These are phyloP conservation scores for Tubosaeta brunneosetosa DNA, from an alignment of 768 basidiomycete genomes.

Conservation along the genomic window DNA sequence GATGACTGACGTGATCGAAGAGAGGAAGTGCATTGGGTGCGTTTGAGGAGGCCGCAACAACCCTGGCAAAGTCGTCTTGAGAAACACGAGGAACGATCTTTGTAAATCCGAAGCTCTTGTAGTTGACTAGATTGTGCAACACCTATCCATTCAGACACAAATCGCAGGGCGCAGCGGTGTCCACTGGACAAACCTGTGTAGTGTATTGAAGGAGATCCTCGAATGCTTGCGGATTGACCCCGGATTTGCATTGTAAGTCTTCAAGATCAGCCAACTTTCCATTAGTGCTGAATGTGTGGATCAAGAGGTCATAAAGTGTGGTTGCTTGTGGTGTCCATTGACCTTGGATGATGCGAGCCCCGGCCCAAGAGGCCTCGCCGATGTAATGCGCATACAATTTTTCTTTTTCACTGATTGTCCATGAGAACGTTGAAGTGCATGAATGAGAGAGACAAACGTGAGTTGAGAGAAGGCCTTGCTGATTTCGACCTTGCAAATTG, in stretches of 20 bases:
- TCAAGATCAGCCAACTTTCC: conserved; percentile 55
- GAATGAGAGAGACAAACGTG: conserved; percentile 38
- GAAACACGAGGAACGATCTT: conserved; percentile 78
- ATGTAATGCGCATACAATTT: conserved; percentile 77
- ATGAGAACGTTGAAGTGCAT: neutral
- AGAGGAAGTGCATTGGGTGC: conserved; percentile 49
- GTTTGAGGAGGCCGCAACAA: conserved; percentile 59
- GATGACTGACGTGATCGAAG: conserved; percentile 53
- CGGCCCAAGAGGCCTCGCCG: conserved; percentile 74
- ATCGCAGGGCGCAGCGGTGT: neutral
- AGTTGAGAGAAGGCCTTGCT: conserved; percentile 64
- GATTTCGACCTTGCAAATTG: conserved; percentile 68
- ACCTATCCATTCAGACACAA: conserved; percentile 20
- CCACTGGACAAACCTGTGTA: conserved; percentile 48
- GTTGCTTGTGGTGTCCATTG: conserved; percentile 77
- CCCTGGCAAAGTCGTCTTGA: conserved; percentile 54
- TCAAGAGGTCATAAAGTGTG: conserved; percentile 66
- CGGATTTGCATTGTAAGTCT: conserved; percentile 48
- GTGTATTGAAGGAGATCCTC: conserved; percentile 68
- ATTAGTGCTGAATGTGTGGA: conserved; percentile 59
- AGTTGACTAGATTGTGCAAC: conserved; percentile 53
- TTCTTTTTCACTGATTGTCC: conserved; percentile 54
- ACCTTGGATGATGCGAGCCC: conserved; percentile 75
- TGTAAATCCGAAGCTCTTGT: conserved; percentile 77
- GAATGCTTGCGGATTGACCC: conserved; percentile 58